Evolutionary conservation across 768 basidiomycete genomes (phyloP), one percentile per base, ranked within the genome.

Genomic region (Trametes cubensis): DNA sequence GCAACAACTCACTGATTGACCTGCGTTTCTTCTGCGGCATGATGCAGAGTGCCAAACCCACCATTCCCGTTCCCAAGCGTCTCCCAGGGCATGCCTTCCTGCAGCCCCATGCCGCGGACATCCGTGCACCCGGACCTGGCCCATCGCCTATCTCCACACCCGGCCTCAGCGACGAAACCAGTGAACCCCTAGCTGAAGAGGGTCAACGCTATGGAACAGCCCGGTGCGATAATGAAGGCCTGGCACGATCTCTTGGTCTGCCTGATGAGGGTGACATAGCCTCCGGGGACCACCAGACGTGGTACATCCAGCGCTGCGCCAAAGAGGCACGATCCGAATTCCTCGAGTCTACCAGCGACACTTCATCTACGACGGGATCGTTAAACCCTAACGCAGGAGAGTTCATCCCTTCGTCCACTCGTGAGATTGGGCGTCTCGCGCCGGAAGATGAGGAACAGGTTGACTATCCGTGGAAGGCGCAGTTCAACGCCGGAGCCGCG

Each of bases 351-450:
- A 10, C 40, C 21, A 44, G 26, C 14, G 20, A 23, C n/a, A 8
- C n/a, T 1, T 14, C n/a, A 8, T 3, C 38, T 18, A 26, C 51
- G 3, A 23, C 4, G 21, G 15, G 23, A 2, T 18, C 34, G 15
- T n/a, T 34, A 4, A 62, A 62, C 38, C 61, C 60, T 1, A 14
- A 56, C 42, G 65, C 65, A 2, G 61, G 42, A 20, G 58, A 61
- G 30, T 66, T 62, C 44, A 46, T 62, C 13, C 65, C 61, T n/a
- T 30, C 45, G 21, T 53, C 61, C 10, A 17, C 47, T 23, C 64
- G 58, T 39, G 45, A 28, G 4, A 30, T 6, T 2, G n/a, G 28
- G 42, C 55, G 25, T 25, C 14, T 46, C 30, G 44, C 47, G 45
- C 28, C 23, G 14, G 14, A 20, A 26, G 45, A 55, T 14, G 45